Evolutionary conservation across 2,329 filamentous ascomycete genomes (phyloP).

Genomic region (Sphaerulina vaccinii): DNA sequence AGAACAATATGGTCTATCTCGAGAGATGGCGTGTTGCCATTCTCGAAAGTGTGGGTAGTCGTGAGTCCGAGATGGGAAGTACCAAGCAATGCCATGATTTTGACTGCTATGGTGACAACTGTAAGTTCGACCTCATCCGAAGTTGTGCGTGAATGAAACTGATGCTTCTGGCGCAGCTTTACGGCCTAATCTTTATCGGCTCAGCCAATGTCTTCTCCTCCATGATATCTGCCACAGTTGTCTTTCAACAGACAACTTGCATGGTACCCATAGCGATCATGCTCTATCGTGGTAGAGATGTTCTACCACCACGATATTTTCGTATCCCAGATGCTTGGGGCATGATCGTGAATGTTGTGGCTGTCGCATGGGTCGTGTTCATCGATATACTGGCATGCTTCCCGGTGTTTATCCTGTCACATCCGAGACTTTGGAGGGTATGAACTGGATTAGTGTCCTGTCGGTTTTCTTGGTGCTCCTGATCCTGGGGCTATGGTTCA

Average conservation of each 20-base stretch:
- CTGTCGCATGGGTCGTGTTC: conserved; percentile 56
- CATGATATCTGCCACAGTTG: conserved; percentile 5
- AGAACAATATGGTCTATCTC: conserved; percentile 64
- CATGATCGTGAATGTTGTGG: conserved; percentile 47
- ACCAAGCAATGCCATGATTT: conserved; percentile 54
- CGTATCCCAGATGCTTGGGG: not conserved
- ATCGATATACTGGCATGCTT: conserved; percentile 63
- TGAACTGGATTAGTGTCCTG: conserved; percentile 10
- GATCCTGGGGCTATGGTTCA: not conserved
- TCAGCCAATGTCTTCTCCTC: conserved; percentile 46
- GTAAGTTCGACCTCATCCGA: conserved; percentile 28
- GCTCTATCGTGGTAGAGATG: conserved; percentile 1
- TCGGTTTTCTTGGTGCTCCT: not conserved
- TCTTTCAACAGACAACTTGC: conserved; percentile 6
- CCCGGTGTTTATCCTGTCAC: conserved; percentile 32
- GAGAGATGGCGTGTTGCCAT: conserved; percentile 60
- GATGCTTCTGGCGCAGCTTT: conserved; percentile 14
- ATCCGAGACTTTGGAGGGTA: conserved; percentile 2
- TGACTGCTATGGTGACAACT: conserved; percentile 50
- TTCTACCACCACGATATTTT: conserved; percentile 7
- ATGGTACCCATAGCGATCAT: conserved; percentile 3
- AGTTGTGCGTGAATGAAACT: too few relatives aligned
- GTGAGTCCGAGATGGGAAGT: conserved; percentile 48
- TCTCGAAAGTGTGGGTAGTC: conserved; percentile 40
- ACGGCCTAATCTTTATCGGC: conserved; percentile 63